These are phyloP conservation scores for Tylopilus plumbeoviolaceoides DNA, from an alignment of 768 basidiomycete species.

Conservation along the genomic window DNA sequence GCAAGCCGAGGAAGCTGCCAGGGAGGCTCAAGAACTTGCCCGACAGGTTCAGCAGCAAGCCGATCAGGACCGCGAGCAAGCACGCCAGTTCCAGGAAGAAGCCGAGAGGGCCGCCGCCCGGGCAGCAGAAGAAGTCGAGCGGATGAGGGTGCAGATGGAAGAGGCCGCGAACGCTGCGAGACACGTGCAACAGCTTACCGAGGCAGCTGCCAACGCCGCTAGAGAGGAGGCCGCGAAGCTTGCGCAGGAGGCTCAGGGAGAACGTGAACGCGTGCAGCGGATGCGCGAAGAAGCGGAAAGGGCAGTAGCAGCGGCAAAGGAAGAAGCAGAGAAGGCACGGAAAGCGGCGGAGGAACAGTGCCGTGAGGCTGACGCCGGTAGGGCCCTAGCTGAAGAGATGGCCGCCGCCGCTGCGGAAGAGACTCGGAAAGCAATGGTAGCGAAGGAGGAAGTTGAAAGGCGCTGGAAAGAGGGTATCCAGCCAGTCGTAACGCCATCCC, in stretches of 20 bases:
- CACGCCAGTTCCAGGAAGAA: constrained; percentile 5
- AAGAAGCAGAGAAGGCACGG: constrained; percentile 12
- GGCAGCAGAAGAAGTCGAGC: constrained; percentile 6
- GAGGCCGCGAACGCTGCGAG: not conserved
- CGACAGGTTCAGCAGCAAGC: constrained; percentile 3
- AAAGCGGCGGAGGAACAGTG: constrained; percentile 20
- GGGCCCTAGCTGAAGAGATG: constrained; percentile 9
- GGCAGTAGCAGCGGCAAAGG: constrained; percentile 6
- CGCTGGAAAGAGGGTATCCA: constrained; percentile 21
- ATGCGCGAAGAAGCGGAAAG: constrained; percentile 1
- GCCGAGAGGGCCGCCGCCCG: not conserved
- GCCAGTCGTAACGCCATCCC: constrained; percentile 15
- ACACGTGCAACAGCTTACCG: constrained; percentile 1
- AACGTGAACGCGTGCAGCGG: not conserved
- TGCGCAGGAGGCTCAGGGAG: not conserved
- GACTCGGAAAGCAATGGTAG: constrained; percentile 8
- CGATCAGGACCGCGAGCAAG: constrained; percentile 8
- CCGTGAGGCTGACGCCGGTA: constrained; percentile 10
- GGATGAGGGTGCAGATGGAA: constrained; percentile 8
- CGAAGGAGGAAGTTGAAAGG: constrained; percentile 14
- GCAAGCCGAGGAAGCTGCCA: constrained; percentile 5
- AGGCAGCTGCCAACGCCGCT: constrained; percentile 1
- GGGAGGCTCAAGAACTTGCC: constrained; percentile 1
- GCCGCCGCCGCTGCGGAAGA: constrained; percentile 14
- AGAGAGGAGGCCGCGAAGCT: constrained; percentile 4